Conservation (phyloP, 2,329 filamentous ascomycete species). For the Aspergillus texensis region DNA sequence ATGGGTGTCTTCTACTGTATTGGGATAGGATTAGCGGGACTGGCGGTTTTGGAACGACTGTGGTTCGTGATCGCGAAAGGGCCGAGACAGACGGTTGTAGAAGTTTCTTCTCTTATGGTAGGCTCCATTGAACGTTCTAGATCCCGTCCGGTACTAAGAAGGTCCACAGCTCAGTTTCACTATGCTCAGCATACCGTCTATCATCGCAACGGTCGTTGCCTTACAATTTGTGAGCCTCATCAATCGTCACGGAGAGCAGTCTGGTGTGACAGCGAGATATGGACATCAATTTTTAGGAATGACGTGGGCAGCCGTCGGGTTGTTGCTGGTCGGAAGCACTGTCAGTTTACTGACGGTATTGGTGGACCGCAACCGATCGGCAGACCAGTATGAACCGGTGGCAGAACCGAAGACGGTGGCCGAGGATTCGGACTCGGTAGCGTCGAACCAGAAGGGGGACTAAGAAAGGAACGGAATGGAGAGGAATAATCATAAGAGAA, state of each 20-base stretch:
- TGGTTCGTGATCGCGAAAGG: slow-evolving; percentile 50
- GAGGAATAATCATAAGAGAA: background rate
- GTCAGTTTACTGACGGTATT: slow-evolving; percentile 33
- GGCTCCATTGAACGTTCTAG: background rate
- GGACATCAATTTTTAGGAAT: slow-evolving; percentile 60
- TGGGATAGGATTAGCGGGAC: slow-evolving; percentile 55
- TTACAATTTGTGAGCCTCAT: slow-evolving; percentile 57
- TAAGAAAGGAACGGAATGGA: background rate
- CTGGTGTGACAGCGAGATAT: slow-evolving; percentile 53
- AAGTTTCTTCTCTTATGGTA: slow-evolving; percentile 52
- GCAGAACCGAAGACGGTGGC: slow-evolving; percentile 7
- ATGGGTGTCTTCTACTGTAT: slow-evolving; percentile 64
- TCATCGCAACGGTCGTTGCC: slow-evolving; percentile 68
- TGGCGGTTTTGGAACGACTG: slow-evolving; percentile 52
- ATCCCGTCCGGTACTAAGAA: background rate
- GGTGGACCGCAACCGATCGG: slow-evolving; percentile 17
- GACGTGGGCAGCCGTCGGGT: slow-evolving; percentile 59
- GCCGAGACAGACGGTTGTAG: slow-evolving; percentile 51
- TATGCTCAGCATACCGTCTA: slow-evolving; percentile 70
- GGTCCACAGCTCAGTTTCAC: slow-evolving; percentile 52
- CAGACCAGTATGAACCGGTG: background rate
- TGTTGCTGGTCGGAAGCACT: slow-evolving; percentile 34
- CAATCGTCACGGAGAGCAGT: slow-evolving; percentile 54
- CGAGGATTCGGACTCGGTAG: slow-evolving; percentile 13
- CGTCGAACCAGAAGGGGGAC: background rate